Evolutionary conservation across 1,284 basidiomycete species (phyloP), one percentile per base, ranked within the genome.

Genomic region (Boletellus deceptivus): DNA sequence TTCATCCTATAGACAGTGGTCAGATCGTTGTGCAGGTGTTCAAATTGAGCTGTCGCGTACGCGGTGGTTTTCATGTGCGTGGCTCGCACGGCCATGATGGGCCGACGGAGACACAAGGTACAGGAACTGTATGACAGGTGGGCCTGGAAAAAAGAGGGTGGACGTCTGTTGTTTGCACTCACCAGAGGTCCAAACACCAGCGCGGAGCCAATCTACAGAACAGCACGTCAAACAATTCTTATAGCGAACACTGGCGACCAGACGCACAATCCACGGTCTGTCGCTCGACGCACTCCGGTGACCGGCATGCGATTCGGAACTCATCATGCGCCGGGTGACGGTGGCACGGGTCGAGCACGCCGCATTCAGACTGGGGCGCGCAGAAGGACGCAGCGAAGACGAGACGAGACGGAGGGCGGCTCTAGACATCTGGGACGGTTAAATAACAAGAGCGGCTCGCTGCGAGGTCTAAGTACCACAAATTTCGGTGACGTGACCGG

Each of bases 81-180:
- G 55, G 17, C 53, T 54, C 10, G 53, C 36, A 44, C 64, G 60
- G 5, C n/a, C 56, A 53, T 67, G 49, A 53, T 69, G 49, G 16
- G 64, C 55, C 10, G 69, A 57, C 4, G 65, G 65, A 20, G 65
- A 70, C 11, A 66, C 46, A 29, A 70, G 61, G 46, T 70, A 71
- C 36, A 67, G 42, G 20, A 71, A 49, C 65, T 67, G 43, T 34
- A 35, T 42, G 43, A 39, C 24, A 48, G 11, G 42, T 44, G 9
- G 29, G 35, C 41, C 8, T 27, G 3, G 10, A 37, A 36, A 9
- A 50, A 38, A 44, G 22, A 31, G 38, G 16, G 3, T 0, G 20
- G 16, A 7, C 29, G 16, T 39, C 9, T 3, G 36, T 17, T 24
- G 5, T 31, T 49, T 44, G 36, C 17, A 54, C 64, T 46, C 37